These are phyloP conservation scores for Rutstroemia sp. DNA, from an alignment of 2,329 filamentous ascomycete genomes.

Conservation along the genomic window DNA sequence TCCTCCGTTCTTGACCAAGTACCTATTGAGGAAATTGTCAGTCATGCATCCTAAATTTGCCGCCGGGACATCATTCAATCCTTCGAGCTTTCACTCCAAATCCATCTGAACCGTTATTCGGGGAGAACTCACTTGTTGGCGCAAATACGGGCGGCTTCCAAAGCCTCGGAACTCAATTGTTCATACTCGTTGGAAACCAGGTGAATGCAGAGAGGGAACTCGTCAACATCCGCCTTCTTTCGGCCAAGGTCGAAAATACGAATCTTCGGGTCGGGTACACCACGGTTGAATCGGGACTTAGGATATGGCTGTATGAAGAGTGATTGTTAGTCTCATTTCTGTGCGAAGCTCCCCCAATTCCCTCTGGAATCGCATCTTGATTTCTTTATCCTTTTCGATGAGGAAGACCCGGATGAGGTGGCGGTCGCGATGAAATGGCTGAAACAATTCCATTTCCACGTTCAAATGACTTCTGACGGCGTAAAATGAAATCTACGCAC, in stretches of 20 bases:
- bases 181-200: conserved; percentile 99
- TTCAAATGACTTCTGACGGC: conserved; percentile 3
- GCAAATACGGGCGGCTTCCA: conserved; percentile 99
- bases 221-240: conserved; percentile 98
- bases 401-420: not conserved
- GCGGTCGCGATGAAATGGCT: conserved; percentile 4
- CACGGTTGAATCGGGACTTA: conserved; percentile 99
- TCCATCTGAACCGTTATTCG: not conserved
- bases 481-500: conserved; percentile 45
- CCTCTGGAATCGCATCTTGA: not conserved
- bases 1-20: conserved; percentile 64
- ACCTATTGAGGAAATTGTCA: conserved; percentile 20
- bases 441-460: conserved; percentile 4
- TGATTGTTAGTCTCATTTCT: conserved; percentile 15
- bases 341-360: not conserved
- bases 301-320: conserved; percentile 69
- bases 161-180: conserved; percentile 98
- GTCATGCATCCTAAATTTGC: not conserved
- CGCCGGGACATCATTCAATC: not conserved
- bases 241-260: conserved; percentile 98
- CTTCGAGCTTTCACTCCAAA: conserved; percentile 1
- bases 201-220: conserved; percentile 99
- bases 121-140: conserved; percentile 77
- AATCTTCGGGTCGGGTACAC: conserved; percentile 79
- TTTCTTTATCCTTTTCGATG: not conserved